A percentile compares a stretch with the other conserved stretches of the same genome.
These are phyloP conservation scores for Pochonia chlamydosporia DNA, from an alignment of 2,329 filamentous ascomycete genomes.

Conservation along the genomic window DNA sequence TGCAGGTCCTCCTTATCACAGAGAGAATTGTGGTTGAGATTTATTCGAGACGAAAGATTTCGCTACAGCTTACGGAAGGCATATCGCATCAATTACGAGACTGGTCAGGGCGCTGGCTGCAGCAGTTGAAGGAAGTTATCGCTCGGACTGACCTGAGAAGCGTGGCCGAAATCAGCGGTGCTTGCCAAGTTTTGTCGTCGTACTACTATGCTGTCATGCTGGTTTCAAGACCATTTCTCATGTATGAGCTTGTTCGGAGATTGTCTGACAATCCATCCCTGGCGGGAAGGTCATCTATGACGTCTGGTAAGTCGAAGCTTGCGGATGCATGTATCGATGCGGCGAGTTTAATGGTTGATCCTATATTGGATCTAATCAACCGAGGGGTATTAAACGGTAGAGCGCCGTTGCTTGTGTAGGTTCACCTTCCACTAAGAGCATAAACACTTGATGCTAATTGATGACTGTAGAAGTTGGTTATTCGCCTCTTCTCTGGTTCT, in stretches of 20 bases:
- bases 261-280: conserved; percentile 28
- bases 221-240: conserved; percentile 48
- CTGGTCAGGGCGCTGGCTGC: conserved; percentile 45
- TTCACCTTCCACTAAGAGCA: conserved; percentile 5
- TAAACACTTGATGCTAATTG: neutral
- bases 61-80: conserved; percentile 45
- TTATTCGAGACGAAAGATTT: conserved; percentile 48
- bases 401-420: conserved; percentile 46
- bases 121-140: conserved; percentile 34
- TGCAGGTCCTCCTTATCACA: conserved; percentile 46
- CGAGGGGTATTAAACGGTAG: conserved; percentile 35
- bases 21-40: conserved; percentile 46
- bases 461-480: conserved; percentile 40
- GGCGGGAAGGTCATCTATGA: conserved; percentile 16
- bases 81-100: conserved; percentile 47
- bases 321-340: conserved; percentile 52
- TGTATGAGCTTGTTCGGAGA: conserved; percentile 46
- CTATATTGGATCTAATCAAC: conserved; percentile 38
- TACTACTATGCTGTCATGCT: conserved; percentile 56
- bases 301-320: conserved; percentile 41
- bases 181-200: conserved; percentile 44
- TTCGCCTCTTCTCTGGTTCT: conserved; percentile 48
- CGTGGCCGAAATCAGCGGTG: conserved; percentile 33
- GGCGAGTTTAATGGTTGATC: conserved; percentile 47
- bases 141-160: conserved; percentile 13